phyloP scores from a whole-genome alignment of 768 basidiomycete species.

The Boletus sp. region DNA sequence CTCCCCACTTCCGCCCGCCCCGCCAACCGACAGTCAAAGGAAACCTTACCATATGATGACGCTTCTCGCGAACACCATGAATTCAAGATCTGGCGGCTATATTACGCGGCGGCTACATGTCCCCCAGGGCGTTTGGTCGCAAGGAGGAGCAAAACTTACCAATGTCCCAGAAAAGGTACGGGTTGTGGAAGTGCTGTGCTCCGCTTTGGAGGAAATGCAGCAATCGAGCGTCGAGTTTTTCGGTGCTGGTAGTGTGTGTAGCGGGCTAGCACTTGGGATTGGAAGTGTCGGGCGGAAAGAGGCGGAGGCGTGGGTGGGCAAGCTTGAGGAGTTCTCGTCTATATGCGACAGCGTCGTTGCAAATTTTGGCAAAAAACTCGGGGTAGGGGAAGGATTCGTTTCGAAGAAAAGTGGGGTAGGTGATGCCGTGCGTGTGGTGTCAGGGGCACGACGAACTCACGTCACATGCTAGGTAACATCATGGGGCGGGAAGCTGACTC shows the following conservation, averaged over 20 bases:
- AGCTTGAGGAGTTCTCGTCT: constrained; percentile 75
- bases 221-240: constrained; percentile 68
- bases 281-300: constrained; percentile 74
- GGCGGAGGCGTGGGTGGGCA: constrained; percentile 72
- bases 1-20: constrained; percentile 71
- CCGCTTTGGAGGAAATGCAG: constrained; percentile 77
- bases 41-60: constrained; percentile 92
- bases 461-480: constrained; percentile 43
- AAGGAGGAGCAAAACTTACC: constrained; percentile 79
- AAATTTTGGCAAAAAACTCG: constrained; percentile 83
- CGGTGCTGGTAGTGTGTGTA: constrained; percentile 75
- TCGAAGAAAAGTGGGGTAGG: constrained; percentile 70
- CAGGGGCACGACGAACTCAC: constrained; percentile 8
- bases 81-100: constrained; percentile 78
- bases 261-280: constrained; percentile 69
- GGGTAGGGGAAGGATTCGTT: constrained; percentile 84
- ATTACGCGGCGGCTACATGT: constrained; percentile 83
- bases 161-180: constrained; percentile 84
- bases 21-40: constrained; percentile 69
- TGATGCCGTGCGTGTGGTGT: constrained; percentile 4
- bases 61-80: constrained; percentile 75
- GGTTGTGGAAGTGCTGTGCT: constrained; percentile 74
- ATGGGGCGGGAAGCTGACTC: constrained; percentile 71
- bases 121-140: constrained; percentile 87
- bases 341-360: constrained; percentile 78